Base-by-base conservation (phyloP, 495 filamentous ascomycete species). In the Melanomma pulvis-pyrius region DNA sequence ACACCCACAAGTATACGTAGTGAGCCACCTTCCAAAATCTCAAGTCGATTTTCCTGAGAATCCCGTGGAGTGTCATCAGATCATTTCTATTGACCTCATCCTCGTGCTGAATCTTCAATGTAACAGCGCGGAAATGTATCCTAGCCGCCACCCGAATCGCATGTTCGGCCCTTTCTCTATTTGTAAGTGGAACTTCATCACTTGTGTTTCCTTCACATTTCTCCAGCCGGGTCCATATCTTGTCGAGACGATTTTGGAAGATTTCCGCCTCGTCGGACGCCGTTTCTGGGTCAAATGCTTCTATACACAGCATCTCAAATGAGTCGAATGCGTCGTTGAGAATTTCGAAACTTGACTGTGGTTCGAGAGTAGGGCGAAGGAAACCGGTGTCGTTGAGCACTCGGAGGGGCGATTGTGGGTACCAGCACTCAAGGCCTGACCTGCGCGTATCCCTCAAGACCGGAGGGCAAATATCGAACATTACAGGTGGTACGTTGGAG, bases 1-100 rank as follows among this genome's bases (percentile, higher is more conserved):
- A 65, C 62, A 67, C 55, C 63, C 63, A 67, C 7, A 67, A 30
- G 36, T 67, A 67, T 3, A 61, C 53, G 49, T 67, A 67, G 25
- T 53, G 57, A 6, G 47, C 56, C 22, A 61, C 56, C 49, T 67
- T 67, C 63, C 63, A 67, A 19, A 60, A 60, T 1, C 24, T 24
- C 1, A 26, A 9, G 22, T 67, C 55, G 21, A 67, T 67, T 1
- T 47, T 54, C n/a, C 63, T 26, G 3, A 67, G 2, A 24, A 67
- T 15, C 2, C 15, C n/a, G 26, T 54, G 55, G 15, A 67, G 32
- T 22, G 34, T 26, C 26, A 8, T 54, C 56, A 61, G 44, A 50
- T 59, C 56, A 1, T 26, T 44, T 5, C 2, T 47, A 25, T 67
- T 67, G 21, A 30, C 30, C 22, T 53, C 63, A 26, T 67, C 56